A percentile compares a stretch with the other conserved stretches of the same genome.
Conservation (phyloP, 352 stramenopile species). For the Phytophthora pisi region DNA sequence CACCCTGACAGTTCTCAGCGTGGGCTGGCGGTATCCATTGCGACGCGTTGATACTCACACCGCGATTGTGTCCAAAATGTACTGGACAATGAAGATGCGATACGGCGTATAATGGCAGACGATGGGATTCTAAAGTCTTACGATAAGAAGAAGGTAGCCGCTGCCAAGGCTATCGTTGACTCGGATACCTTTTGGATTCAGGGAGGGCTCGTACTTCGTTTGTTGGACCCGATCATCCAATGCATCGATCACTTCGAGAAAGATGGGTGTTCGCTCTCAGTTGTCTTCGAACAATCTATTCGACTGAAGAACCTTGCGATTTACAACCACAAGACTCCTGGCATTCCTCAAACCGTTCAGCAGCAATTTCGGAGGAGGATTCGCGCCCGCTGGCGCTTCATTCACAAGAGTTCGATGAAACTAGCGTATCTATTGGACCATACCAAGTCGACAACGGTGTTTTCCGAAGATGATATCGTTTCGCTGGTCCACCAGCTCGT, state of each 20-base stretch:
- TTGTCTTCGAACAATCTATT: slow-evolving; percentile 11
- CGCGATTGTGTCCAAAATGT: slow-evolving; percentile 4
- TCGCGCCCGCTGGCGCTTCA: slow-evolving; percentile 2
- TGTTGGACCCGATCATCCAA: slow-evolving; percentile 1
- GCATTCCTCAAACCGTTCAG: not conserved
- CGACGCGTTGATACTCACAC: slow-evolving; percentile 8
- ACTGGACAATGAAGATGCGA: slow-evolving; percentile 7
- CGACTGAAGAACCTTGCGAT: not conserved
- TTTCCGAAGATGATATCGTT: not conserved
- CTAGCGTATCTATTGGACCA: slow-evolving; percentile 5
- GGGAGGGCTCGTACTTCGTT: not conserved
- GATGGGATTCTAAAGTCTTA: not conserved
- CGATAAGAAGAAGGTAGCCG: not conserved
- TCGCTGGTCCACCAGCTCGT: not conserved
- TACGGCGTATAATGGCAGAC: not conserved
- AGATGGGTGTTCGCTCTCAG: not conserved
- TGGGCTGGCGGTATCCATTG: not conserved
- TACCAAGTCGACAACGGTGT: not conserved
- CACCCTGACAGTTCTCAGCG: slow-evolving; percentile 2
- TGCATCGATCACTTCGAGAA: slow-evolving; percentile 8
- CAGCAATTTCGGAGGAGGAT: not conserved
- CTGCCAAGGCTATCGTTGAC: not conserved
- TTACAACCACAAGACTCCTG: not conserved
- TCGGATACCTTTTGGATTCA: slow-evolving; percentile 3
- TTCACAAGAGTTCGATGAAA: slow-evolving; percentile 1